Evolutionary conservation across 1,284 basidiomycete genomes (phyloP).

Genomic region (Volvariella surrecta): DNA sequence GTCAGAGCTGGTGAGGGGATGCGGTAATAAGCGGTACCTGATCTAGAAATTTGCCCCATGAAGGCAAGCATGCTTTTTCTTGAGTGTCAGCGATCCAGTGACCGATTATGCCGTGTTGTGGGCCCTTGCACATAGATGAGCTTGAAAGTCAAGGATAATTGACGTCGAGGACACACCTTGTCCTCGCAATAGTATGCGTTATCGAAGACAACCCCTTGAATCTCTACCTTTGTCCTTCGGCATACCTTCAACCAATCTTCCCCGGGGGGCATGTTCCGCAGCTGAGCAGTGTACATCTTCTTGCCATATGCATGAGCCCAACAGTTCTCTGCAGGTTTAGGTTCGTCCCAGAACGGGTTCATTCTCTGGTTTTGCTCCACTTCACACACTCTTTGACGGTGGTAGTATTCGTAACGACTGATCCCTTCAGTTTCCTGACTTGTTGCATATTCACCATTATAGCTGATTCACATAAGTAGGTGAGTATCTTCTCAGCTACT

Average conservation of each 20-base stretch:
- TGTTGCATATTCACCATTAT: no score
- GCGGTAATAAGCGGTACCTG: slow-evolving; percentile 12
- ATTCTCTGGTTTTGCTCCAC: not conserved
- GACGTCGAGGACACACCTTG: slow-evolving; percentile 12
- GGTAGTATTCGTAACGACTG: not conserved
- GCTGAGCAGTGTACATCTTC: slow-evolving; percentile 19
- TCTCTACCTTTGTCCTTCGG: slow-evolving; percentile 16
- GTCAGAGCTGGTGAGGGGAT: not conserved
- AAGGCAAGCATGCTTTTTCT: slow-evolving; percentile 17
- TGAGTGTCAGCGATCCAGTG: slow-evolving; percentile 19
- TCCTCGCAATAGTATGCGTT: slow-evolving; percentile 19
- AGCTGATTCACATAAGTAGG: no score
- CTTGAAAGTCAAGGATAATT: not conserved
- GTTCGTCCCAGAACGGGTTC: slow-evolving; percentile 16
- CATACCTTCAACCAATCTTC: slow-evolving; percentile 17
- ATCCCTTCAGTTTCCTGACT: no score
- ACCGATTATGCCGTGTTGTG: slow-evolving; percentile 18
- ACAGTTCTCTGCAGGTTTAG: slow-evolving; percentile 15
- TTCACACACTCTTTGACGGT: not conserved
- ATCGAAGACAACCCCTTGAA: slow-evolving; percentile 15
- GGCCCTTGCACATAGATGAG: slow-evolving; percentile 11
- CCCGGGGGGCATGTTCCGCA: slow-evolving; percentile 18
- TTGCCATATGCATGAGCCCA: slow-evolving; percentile 18
- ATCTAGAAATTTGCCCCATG: slow-evolving; percentile 19
- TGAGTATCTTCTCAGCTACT: not conserved